Evolutionary conservation across 768 basidiomycete species (phyloP), one percentile per base, ranked within the genome.

Genomic region (Lactarius evosmus): DNA sequence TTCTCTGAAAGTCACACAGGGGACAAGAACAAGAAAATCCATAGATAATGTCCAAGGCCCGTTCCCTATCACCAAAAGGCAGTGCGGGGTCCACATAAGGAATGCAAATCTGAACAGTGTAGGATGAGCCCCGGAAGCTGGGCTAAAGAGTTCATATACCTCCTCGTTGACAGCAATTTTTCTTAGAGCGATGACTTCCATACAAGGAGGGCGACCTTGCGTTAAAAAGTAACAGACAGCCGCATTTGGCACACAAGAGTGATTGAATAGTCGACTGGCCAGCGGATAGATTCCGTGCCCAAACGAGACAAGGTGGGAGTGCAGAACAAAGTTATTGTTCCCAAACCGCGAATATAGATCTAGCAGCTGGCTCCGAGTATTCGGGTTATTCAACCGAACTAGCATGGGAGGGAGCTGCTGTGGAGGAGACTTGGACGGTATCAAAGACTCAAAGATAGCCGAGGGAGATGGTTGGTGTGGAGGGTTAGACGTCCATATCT

Each of bases 81-180:
- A 91, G 78, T 8, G 89, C 91, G 14, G 90, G 90, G 69, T 93
- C 91, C 41, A 91, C 72, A 69, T 93, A 93, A 3, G 91, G 83
- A 49, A 93, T 77, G 55, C 81, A 86, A 57, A 92, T 81, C 91
- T 93, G 63, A 14, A 61, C 11, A 29, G 17, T n/a, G 8, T n/a
- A 16, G 19, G 53, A 44, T 61, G 19, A n/a, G 34, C 52, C 22
- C 25, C 8, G 41, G 46, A 19, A 68, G 56, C 40, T 12, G 25
- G 38, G 8, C 29, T 44, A 36, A 27, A 17, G 12, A 27, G 25
- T 41, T 32, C 17, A n/a, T 32, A 44, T 64, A 91, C 91, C 83
- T 93, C 89, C 74, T 91, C 88, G 7, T 78, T 85, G 19, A 71
- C 66, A 3, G 57, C 27, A 58, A 93, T 85, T 61, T 83, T 78